Conservation (phyloP, 2,329 filamentous ascomycete species). For the Raffaelea ambrosiae region DNA sequence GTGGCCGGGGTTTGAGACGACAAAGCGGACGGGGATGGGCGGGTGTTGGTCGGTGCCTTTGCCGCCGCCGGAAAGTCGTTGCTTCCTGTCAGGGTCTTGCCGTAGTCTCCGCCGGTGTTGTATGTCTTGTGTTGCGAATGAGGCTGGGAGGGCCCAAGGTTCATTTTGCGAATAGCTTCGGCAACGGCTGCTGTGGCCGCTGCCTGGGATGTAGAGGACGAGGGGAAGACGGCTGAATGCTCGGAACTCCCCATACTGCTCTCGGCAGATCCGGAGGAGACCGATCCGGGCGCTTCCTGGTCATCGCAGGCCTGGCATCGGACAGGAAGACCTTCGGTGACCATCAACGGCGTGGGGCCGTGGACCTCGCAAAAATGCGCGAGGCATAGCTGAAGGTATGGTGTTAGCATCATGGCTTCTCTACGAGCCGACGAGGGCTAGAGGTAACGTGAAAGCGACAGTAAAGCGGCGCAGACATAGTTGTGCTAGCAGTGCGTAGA, state of each 20-base stretch:
- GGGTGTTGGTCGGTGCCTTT: conserved; percentile 9
- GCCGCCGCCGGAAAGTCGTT: conserved; percentile 9
- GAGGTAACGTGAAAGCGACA: not conserved
- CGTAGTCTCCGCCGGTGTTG: not conserved
- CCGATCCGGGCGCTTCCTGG: conserved; percentile 22
- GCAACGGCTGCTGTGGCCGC: conserved; percentile 28
- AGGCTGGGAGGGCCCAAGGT: conserved; percentile 21
- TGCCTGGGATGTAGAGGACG: conserved; percentile 20
- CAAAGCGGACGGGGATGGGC: not conserved
- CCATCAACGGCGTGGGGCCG: conserved; percentile 61
- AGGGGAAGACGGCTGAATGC: conserved; percentile 18
- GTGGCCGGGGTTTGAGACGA: too few relatives aligned
- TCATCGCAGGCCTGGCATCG: conserved; percentile 53
- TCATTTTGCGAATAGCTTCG: conserved; percentile 40
- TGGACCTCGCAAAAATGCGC: conserved; percentile 65
- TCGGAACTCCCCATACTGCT: conserved; percentile 24
- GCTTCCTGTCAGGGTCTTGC: too few relatives aligned
- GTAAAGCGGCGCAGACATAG: too few relatives aligned
- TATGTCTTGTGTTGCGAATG: not conserved
- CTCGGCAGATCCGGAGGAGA: conserved; percentile 19
- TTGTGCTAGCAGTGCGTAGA: too few relatives aligned
- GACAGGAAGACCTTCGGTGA: conserved; percentile 57
- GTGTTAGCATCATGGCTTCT: conserved; percentile 26
- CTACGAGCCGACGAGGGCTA: not conserved
- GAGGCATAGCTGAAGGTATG: conserved; percentile 52